Base-by-base conservation (phyloP, 768 basidiomycete species). In the Leccinum arenicola region DNA sequence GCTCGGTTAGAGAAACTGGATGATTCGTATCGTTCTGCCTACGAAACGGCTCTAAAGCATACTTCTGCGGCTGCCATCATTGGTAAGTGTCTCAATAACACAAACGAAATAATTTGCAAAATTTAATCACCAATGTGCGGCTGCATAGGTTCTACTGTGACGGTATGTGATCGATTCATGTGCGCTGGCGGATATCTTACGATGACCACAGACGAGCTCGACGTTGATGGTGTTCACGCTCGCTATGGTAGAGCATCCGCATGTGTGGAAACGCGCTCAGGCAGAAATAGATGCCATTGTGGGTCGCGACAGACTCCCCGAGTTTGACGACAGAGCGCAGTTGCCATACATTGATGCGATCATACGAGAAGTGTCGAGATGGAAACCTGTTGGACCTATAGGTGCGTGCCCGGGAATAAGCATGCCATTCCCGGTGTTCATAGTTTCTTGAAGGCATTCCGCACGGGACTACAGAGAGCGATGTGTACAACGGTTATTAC, bases 401-500 rank as follows among this genome's bases (percentile, higher is more conserved):
- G 50, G 50, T 51, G 29, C 50, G 50, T 17, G 5, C n/a, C 17
- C 49, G 1, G 19, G 21, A 12, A 21, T 14, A 21, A 49, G 21
- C 17, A 40, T 40, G 0, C 8, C 17, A 40, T 25, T 8, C 31
- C 31, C 31, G 8, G 14, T 33, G 17, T 6, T 29, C 48, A 6
- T 38, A 21, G 15, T 58, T 19, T 23, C 23, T 6, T 25, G 10
- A 23, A 55, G 56, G 54, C 15, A 19, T 72, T 33, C 66, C 70
- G 6, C 74, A 74, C 55, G 48, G 59, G 9, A 31, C 65, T 2
- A 76, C 74, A 0, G 60, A 70, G 45, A 76, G 77, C 56, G 78
- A 79, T 40, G 57, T 72, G 12, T 80, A 79, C 62, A 65, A 73
- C 33, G 75, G 77, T 14, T 80, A 80, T 56, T 67, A 80, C 12